Evolutionary conservation across 306 rosid species (phyloP).

Genomic region (Alnus glutinosa): DNA sequence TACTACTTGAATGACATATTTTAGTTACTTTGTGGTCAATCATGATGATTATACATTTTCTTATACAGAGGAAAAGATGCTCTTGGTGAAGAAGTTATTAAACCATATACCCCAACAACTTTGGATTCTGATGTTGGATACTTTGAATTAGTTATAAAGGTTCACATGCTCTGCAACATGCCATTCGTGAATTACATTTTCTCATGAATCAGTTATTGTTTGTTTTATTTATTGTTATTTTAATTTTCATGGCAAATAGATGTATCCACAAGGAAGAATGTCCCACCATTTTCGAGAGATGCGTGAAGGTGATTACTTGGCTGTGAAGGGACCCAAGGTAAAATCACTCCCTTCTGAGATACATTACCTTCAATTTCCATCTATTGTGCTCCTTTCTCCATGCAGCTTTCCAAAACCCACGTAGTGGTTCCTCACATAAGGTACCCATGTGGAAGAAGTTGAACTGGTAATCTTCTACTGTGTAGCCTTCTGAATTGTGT

Average conservation of each 20-base stretch:
- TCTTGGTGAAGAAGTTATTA: slow-evolving; percentile 55
- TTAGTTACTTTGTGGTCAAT: slow-evolving; percentile 1
- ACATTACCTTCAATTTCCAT: not conserved
- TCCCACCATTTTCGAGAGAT: slow-evolving; percentile 76
- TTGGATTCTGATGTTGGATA: slow-evolving; percentile 75
- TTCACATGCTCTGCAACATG: slow-evolving; percentile 14
- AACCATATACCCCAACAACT: slow-evolving; percentile 82
- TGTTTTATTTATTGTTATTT: slow-evolving; percentile 6
- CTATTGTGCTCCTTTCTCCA: slow-evolving; percentile 15
- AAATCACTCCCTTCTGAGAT: not conserved
- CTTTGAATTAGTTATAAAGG: slow-evolving; percentile 79
- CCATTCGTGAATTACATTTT: not conserved
- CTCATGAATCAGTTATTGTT: slow-evolving; percentile 13
- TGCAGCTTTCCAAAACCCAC: not conserved
- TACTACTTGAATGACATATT: not conserved
- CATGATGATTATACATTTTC: not conserved
- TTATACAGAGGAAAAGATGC: slow-evolving; percentile 62
- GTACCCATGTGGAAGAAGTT: not conserved
- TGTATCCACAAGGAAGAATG: slow-evolving; percentile 85
- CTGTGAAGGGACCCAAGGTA: slow-evolving; percentile 85
- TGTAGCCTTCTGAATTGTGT: not conserved
- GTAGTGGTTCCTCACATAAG: not conserved
- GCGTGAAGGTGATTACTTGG: slow-evolving; percentile 69
- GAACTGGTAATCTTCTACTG: not conserved
- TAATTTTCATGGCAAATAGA: slow-evolving; percentile 36